Base-by-base conservation (phyloP, 1,284 basidiomycete genomes). In the Sanghuangporus weigelae region DNA sequence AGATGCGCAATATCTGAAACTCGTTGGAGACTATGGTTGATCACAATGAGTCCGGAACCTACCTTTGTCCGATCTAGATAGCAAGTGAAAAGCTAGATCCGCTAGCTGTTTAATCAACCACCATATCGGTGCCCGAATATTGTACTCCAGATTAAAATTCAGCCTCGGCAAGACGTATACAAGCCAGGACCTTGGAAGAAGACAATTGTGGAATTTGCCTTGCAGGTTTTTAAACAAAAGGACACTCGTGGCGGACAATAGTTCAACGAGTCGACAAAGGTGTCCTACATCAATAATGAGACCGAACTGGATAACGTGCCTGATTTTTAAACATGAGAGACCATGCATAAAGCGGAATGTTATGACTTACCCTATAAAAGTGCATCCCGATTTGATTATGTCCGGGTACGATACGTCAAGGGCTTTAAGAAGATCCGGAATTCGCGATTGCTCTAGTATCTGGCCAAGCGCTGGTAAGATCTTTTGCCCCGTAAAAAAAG, bases 161-260 rank as follows among this genome's bases (percentile, higher is more conserved):
- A 57, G 39, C 21, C 21, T 63, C 4, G 40, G 57, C 7, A 66
- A 23, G 16, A 53, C 21, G 35, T 12, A 38, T 11, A 54, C n/a
- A 7, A 66, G 53, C 66, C 66, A 67, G 7, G 66, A 67, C 40
- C 55, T 61, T 42, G 66, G 66, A 46, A 67, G 54, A 12, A 61
- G 62, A 16, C 48, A 39, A 12, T 59, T 26, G 51, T 66, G 60
- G 14, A 66, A 51, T 19, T 35, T 35, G 0, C 21, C 31, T n/a
- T 7, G 40, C 14, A 19, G 16, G 16, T 39, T 31, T 42, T 51
- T 50, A 36, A 26, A 38, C 26, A 59, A 12, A n/a, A 67, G 21
- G 36, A 62, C 51, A 31, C 23, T 31, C 10, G 49, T 19, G 12
- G 49, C 62, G 54, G 62, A 58, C 1, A 67, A 49, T 14, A 56